phyloP scores from a whole-genome alignment of 1,139 yeast genomes.

The Saccharomycopsis phalli region DNA sequence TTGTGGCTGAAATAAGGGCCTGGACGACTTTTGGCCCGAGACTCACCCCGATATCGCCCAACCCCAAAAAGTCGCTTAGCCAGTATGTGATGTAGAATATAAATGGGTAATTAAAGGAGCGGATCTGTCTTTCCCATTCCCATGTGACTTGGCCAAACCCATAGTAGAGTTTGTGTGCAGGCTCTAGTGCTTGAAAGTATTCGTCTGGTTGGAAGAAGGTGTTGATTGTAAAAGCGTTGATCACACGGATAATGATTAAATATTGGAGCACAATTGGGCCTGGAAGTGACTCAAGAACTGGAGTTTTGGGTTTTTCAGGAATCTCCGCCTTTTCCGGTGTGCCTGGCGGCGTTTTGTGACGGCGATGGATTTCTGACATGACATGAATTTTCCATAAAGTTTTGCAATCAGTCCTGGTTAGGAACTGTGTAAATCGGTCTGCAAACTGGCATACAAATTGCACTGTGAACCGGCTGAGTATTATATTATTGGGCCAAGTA shows the following conservation, averaged over 20 bases:
- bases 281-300: no score
- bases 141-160: constrained; percentile 86
- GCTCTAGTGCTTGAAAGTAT: constrained; percentile 86
- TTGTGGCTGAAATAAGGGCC: constrained; percentile 61
- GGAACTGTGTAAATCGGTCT: no score
- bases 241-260: constrained; percentile 36
- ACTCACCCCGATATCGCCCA: constrained; percentile 32
- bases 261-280: constrained; percentile 19
- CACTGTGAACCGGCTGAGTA: no score
- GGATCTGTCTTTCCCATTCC: constrained; percentile 79
- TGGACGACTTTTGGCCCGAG: constrained; percentile 58
- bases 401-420: no score
- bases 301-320: no score
- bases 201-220: constrained; percentile 97
- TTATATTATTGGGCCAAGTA: no score
- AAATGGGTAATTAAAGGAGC: constrained; percentile 77
- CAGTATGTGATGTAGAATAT: constrained; percentile 43
- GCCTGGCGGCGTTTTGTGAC: no score
- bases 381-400: no score
- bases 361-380: no score
- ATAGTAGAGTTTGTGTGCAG: constrained; percentile 69
- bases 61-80: constrained; percentile 25
- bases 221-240: constrained; percentile 52
- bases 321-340: no score
- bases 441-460: no score